Percentiles rank a stretch among this genome's conserved stretches.
Conservation (phyloP, 108 stramenopile species). For the Nitzschia sp. region DNA sequence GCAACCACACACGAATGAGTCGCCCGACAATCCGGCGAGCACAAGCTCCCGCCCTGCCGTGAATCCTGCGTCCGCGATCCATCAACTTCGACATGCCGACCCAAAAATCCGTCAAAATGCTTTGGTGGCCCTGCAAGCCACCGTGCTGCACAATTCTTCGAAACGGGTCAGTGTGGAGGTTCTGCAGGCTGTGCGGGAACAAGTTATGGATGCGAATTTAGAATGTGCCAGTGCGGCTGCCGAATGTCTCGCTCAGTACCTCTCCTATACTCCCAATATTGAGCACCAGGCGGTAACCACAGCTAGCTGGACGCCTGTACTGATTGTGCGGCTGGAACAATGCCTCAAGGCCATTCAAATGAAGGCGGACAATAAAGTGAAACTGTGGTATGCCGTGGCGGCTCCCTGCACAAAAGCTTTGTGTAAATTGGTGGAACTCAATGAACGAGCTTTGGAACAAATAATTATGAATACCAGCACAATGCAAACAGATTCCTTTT, state of each 20-base stretch:
- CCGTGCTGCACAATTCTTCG: conserved; percentile 27
- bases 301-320: conserved; percentile 44
- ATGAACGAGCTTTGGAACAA: conserved; percentile 33
- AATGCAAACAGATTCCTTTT: conserved; percentile 3
- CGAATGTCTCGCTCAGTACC: conserved; percentile 66
- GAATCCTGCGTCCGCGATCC: conserved; percentile 31
- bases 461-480: not conserved
- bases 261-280: conserved; percentile 3
- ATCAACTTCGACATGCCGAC: conserved; percentile 57
- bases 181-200: conserved; percentile 70
- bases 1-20: conserved; percentile 8
- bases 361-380: conserved; percentile 16
- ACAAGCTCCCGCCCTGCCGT: not conserved
- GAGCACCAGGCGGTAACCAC: conserved; percentile 6
- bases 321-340: conserved; percentile 36
- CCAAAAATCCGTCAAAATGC: conserved; percentile 59
- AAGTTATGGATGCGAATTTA: conserved; percentile 59
- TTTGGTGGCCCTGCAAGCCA: conserved; percentile 52
- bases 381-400: conserved; percentile 38
- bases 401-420: conserved; percentile 32
- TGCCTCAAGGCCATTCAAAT: conserved; percentile 25
- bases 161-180: conserved; percentile 29
- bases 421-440: conserved; percentile 45
- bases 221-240: conserved; percentile 69
- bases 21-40: not conserved